These are phyloP conservation scores for Coemansia sp. DNA, from an alignment of 192 early-diverging fungal species.

Conservation along the genomic window DNA sequence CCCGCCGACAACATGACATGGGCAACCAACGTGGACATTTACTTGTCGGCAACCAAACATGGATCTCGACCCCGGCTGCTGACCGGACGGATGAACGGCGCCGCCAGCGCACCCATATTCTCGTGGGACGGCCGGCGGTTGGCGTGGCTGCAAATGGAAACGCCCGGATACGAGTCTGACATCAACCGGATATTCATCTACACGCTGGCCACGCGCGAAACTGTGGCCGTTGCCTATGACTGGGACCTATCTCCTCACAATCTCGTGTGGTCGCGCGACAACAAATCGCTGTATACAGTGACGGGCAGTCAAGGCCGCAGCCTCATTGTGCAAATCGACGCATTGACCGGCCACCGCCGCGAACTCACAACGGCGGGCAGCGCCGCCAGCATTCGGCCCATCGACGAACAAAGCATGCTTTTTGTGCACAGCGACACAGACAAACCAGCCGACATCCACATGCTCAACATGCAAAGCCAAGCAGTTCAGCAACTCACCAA, in stretches of 20 bases:
- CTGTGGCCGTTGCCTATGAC: constrained; percentile 40
- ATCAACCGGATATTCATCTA: constrained; percentile 65
- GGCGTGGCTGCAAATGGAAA: constrained; percentile 77
- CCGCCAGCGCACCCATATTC: constrained; percentile 62
- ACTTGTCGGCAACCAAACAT: constrained; percentile 55
- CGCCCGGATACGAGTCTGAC: constrained; percentile 74
- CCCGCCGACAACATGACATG: constrained; percentile 58
- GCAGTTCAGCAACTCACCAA: constrained; percentile 57
- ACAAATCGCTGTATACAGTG: constrained; percentile 55
- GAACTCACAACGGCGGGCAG: constrained; percentile 37
- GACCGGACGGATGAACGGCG: constrained; percentile 56
- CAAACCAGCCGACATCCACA: constrained; percentile 35
- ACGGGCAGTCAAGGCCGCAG: constrained; percentile 62
- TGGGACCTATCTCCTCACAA: constrained; percentile 61
- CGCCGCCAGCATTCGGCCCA: constrained; percentile 15
- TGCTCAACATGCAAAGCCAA: constrained; percentile 11
- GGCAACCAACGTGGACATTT: constrained; percentile 71
- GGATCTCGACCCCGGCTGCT: constrained; percentile 22
- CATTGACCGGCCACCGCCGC: constrained; percentile 21
- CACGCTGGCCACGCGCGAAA: constrained; percentile 14
- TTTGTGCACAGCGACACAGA: constrained; percentile 51
- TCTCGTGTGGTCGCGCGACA: constrained; percentile 61
- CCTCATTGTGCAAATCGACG: constrained; percentile 38
- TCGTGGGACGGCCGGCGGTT: constrained; percentile 62
- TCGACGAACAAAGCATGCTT: constrained; percentile 28